Base-by-base conservation (phyloP, 805 yeast genomes). In the Maudiozyma pseudohumilis region DNA sequence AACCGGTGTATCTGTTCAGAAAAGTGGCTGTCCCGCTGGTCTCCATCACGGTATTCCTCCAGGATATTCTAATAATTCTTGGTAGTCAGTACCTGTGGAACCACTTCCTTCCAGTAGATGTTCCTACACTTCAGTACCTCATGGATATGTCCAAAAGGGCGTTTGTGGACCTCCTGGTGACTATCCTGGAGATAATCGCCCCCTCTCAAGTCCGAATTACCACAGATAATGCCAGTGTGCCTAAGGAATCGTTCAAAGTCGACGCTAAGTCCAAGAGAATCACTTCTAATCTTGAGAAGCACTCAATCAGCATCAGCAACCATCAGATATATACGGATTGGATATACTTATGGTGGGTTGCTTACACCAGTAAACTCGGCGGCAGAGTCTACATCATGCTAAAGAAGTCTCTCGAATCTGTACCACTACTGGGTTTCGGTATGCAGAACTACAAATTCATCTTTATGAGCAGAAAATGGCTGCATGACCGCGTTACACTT, bases 271-370 rank as follows among this genome's bases (percentile, higher is more conserved):
- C 42, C 9, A 48, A 53, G 2, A 42, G 50, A 34, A 42, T 57
- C 11, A 13, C 40, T 6, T 56, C 62, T 3, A 38, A 38, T n/a
- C 49, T 79, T 31, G 56, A 65, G 6, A 72, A 72, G 16, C 69
- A 76, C 28, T 69, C 83, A 0, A 69, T 89, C 2, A 56, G 80
- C 32, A 78, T 88, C 25, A 75, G 92, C n/a, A 89, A 89, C 55
- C 97, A 89, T 59, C 96, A 88, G 61, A 80, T 89, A 18, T 89
- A 89, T 56, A 77, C 89, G 3, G 98, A 89, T 56, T 89, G 98
- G 98, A 68, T 82, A 9, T 87, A 74, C 49, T 48, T 86, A 39
- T 89, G 98, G 98, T 89, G 84, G 75, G 42, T 83, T 16, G 66
- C 83, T 0, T 81, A 84, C 55, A 70, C 87, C 5, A 73, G 85